These are phyloP conservation scores for Alternaria consortialis DNA, from an alignment of 2,329 filamentous ascomycete species.

Conservation along the genomic window DNA sequence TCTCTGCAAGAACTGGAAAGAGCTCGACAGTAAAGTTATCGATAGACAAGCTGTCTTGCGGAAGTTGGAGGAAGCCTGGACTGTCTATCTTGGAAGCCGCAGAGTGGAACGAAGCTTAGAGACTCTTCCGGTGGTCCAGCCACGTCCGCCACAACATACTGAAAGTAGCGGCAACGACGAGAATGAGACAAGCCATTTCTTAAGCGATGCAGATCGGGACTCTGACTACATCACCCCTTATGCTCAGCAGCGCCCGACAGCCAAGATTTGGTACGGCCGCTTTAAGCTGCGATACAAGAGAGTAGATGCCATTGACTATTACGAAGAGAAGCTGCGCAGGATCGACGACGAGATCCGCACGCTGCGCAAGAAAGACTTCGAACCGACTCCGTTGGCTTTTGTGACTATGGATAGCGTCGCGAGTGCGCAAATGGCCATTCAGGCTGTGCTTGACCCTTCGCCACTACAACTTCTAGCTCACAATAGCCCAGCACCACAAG, in stretches of 20 bases:
- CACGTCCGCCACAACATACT: slow-evolving; percentile 49
- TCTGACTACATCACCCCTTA: slow-evolving; percentile 56
- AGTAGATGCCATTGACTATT: slow-evolving; percentile 93
- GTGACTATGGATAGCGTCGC: slow-evolving; percentile 97
- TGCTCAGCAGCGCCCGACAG: slow-evolving; percentile 67
- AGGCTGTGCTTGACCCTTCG: slow-evolving; percentile 89
- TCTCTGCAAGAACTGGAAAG: slow-evolving; percentile 85
- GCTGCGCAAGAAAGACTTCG: slow-evolving; percentile 78
- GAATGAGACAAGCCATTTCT: slow-evolving; percentile 67
- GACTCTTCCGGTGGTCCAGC: slow-evolving; percentile 61
- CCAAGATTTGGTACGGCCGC: slow-evolving; percentile 80
- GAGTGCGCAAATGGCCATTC: slow-evolving; percentile 91
- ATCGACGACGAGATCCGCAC: slow-evolving; percentile 77
- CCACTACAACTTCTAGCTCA: slow-evolving; percentile 87
- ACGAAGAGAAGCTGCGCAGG: slow-evolving; percentile 81
- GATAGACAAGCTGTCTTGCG: slow-evolving; percentile 71
- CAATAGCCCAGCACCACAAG: slow-evolving; percentile 84
- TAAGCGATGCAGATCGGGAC: slow-evolving; percentile 59
- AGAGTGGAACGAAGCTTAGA: slow-evolving; percentile 59
- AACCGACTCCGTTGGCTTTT: slow-evolving; percentile 84
- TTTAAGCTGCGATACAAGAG: slow-evolving; percentile 75
- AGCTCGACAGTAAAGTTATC: slow-evolving; percentile 77
- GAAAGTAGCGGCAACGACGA: slow-evolving; percentile 48
- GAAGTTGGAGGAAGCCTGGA: slow-evolving; percentile 84
- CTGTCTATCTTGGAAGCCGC: slow-evolving; percentile 72